A percentile compares a stretch with the other conserved stretches of the same genome.
Evolutionary conservation across 2,329 filamentous ascomycete genomes (phyloP).

Genomic region (Apiospora pterosperma): DNA sequence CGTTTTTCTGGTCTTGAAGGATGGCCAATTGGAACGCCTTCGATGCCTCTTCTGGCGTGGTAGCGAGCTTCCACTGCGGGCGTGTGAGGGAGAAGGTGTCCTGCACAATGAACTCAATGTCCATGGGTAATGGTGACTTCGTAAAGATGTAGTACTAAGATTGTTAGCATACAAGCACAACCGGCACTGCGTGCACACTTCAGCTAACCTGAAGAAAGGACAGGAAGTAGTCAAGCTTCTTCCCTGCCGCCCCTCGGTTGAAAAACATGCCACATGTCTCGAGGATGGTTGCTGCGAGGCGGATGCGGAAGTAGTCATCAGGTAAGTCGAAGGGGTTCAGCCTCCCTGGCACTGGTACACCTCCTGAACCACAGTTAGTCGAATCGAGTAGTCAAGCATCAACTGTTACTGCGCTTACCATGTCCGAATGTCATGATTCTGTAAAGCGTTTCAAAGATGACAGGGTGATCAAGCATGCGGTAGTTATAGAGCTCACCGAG

Average conservation of each 20-base stretch:
- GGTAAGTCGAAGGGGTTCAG: conserved; percentile 78
- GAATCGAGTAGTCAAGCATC: neutral
- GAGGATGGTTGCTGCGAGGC: conserved; percentile 81
- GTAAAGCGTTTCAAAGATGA: conserved; percentile 94
- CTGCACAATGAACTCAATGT: conserved; percentile 94
- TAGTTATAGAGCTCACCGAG: conserved; percentile 97
- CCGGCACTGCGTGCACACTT: conserved; percentile 4
- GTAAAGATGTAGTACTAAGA: conserved; percentile 86
- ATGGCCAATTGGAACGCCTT: conserved; percentile 85
- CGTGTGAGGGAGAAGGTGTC: conserved; percentile 83
- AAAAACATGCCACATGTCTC: conserved; percentile 98
- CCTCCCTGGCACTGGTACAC: conserved; percentile 75
- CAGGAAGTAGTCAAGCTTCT: conserved; percentile 96
- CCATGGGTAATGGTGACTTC: conserved; percentile 89
- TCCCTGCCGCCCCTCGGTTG: conserved; percentile 86
- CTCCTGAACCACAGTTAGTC: conserved; percentile 44
- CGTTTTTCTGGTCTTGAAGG: conserved; percentile 80
- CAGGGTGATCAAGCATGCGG: conserved; percentile 89
- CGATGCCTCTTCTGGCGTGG: conserved; percentile 77
- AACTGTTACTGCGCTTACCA: conserved; percentile 38
- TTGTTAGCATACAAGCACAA: conserved; percentile 12
- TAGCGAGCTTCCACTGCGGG: conserved; percentile 88
- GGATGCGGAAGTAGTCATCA: conserved; percentile 95
- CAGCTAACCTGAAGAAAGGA: conserved; percentile 80
- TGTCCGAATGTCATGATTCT: conserved; percentile 93